These are phyloP conservation scores for Microcyclosporella mali DNA, from an alignment of 2,329 filamentous ascomycete genomes.

Conservation along the genomic window DNA sequence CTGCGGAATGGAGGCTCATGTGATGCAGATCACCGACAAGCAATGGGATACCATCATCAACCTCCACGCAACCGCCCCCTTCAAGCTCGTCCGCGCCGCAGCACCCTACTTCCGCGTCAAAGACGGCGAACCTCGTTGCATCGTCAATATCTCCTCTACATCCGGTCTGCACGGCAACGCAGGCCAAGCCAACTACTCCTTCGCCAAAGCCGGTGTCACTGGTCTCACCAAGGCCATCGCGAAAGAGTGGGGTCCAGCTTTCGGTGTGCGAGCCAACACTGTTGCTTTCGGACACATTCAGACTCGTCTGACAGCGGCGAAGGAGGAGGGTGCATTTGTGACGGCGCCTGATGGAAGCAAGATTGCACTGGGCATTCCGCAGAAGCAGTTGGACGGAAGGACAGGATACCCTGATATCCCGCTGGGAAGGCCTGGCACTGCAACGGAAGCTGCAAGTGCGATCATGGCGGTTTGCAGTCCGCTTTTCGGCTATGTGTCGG, in stretches of 20 bases:
- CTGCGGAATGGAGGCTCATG: background rate
- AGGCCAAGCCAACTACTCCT: constrained; percentile 82
- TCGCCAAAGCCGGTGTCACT: constrained; percentile 76
- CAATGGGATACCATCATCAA: constrained; percentile 86
- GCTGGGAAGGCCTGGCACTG: constrained; percentile 66
- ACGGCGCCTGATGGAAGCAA: constrained; percentile 69
- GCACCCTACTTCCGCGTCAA: constrained; percentile 83
- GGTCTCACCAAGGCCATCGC: constrained; percentile 85
- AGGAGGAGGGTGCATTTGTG: constrained; percentile 76
- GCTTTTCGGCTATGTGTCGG: constrained; percentile 75
- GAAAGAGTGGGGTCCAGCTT: constrained; percentile 81
- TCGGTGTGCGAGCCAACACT: constrained; percentile 77
- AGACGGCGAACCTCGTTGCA: constrained; percentile 69
- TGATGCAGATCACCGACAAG: constrained; percentile 67
- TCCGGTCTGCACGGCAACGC: constrained; percentile 80
- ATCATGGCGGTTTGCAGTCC: constrained; percentile 76
- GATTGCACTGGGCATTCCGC: constrained; percentile 67
- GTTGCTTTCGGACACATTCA: constrained; percentile 77
- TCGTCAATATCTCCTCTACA: constrained; percentile 80
- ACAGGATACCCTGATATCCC: constrained; percentile 60
- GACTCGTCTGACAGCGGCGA: constrained; percentile 74
- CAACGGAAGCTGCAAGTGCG: constrained; percentile 72
- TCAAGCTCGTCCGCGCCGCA: constrained; percentile 72
- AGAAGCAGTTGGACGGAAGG: constrained; percentile 47
- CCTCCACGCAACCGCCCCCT: constrained; percentile 78